phyloP scores from a whole-genome alignment of 805 yeast species.

The Saturnispora galanensis region DNA sequence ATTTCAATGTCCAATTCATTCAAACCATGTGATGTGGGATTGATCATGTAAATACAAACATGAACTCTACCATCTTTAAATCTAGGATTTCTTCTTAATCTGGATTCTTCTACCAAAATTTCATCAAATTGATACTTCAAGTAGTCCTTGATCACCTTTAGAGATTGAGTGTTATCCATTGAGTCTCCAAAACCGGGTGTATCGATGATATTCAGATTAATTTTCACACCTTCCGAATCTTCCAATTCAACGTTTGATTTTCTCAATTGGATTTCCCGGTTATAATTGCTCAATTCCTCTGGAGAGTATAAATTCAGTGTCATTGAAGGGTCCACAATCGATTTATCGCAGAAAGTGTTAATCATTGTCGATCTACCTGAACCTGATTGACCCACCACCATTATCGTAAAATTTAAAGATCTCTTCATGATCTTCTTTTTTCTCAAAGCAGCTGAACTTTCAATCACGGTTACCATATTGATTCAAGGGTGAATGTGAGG shows the following conservation, averaged over 20 bases:
- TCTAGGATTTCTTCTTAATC: conserved; percentile 77
- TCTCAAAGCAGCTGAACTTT: conserved; percentile 45
- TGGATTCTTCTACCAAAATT: conserved; percentile 67
- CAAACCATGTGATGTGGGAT: conserved; percentile 55
- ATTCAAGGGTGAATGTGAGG: background rate
- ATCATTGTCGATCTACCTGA: conserved; percentile 87
- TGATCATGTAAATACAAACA: conserved; percentile 67
- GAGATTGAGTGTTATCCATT: conserved; percentile 56
- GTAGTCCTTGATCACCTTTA: conserved; percentile 65
- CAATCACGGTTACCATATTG: conserved; percentile 37
- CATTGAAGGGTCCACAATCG: conserved; percentile 65
- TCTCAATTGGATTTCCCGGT: conserved; percentile 51
- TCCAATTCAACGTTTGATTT: conserved; percentile 78
- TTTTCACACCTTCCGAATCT: conserved; percentile 79
- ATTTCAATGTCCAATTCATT: conserved; percentile 59
- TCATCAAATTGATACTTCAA: conserved; percentile 78
- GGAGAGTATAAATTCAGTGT: conserved; percentile 29
- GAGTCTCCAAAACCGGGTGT: conserved; percentile 80
- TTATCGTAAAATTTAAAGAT: conserved; percentile 73
- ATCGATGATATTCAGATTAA: conserved; percentile 64
- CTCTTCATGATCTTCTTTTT: conserved; percentile 76
- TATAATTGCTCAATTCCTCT: conserved; percentile 41
- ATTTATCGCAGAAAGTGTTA: conserved; percentile 82
- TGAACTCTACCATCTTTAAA: conserved; percentile 80
- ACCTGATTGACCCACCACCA: conserved; percentile 85